These are phyloP conservation scores for Neckera pumila DNA, from an alignment of 225 moss, liverwort and hornwort genomes.

Conservation along the genomic window DNA sequence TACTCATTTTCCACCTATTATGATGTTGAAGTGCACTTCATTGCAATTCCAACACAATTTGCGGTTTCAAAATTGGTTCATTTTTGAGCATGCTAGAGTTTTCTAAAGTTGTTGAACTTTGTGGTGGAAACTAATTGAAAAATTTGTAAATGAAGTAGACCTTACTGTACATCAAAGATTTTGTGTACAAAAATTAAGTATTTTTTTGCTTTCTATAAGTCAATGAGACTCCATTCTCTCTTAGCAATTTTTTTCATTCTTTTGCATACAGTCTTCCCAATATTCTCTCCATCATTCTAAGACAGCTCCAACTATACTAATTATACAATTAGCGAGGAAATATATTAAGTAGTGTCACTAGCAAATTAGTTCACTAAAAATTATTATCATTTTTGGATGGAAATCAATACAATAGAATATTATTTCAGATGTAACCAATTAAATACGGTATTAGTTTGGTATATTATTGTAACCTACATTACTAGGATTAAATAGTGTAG, in stretches of 20 bases:
- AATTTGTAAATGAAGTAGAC: no score
- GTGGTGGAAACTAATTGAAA: no score
- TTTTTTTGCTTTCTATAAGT: no score
- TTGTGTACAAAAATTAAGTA: no score
- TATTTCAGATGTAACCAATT: not conserved
- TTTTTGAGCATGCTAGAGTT: no score
- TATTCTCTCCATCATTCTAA: not conserved
- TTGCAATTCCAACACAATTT: no score
- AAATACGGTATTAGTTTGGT: rapidly evolving
- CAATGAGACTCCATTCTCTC: no score
- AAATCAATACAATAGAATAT: not conserved
- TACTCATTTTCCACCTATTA: no score
- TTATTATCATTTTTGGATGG: not conserved
- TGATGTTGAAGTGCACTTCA: no score
- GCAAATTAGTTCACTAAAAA: not conserved
- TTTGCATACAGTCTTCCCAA: rapidly evolving
- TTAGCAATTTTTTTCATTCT: not conserved
- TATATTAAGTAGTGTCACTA: not conserved
- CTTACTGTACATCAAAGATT: no score
- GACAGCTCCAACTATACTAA: not conserved
- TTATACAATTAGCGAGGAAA: rapidly evolving
- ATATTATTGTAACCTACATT: not conserved
- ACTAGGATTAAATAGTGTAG: not conserved
- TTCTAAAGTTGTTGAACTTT: no score
- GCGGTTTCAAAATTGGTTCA: no score